Base-by-base conservation (phyloP, 495 filamentous ascomycete species). In the Xylaria grammica region DNA sequence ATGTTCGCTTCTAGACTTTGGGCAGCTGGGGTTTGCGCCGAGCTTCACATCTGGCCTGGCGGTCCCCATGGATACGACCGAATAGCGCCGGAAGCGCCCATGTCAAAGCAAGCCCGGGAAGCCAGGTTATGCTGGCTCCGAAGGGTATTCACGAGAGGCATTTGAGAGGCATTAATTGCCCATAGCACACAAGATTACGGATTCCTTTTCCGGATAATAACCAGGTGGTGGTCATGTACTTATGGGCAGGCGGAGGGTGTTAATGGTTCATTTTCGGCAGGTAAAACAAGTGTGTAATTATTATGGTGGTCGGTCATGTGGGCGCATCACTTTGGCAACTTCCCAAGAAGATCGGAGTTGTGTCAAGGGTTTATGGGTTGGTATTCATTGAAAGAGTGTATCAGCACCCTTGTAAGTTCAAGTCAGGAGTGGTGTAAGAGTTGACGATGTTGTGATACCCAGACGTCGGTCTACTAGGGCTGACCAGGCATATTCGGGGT, bases 1-100 rank as follows among this genome's bases (percentile, higher is more conserved):
- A 68, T 67, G 27, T 78, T 74, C 65, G 75, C 74, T 19, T 68
- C 71, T 10, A 72, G 71, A 44, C 58, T 78, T 48, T 75, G 73
- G 73, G 71, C 66, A 29, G 65, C 62, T 9, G 75, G 75, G 19
- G 71, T 75, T 8, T 65, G 67, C 62, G 70, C 72, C 53, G 74
- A 78, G 53, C 68, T 78, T 52, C 75, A 78, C 63, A 73, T 77
- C 45, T 78, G 73, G 71, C 70, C 71, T 3, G 74, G 75, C 36
- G 75, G 70, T 3, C 68, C 72, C 11, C 72, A 75, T 53, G 72
- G 72, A 17, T 75, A 74, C 19, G 72, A 74, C 29, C 69, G 72
- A 38, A 69, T 74, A 49, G 65, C 69, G 27, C 72, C 72, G 13
- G 64, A 54, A 13, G 72, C 72, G 26, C 72, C 72, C 30, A 72